Base-by-base conservation (phyloP, 2,329 filamentous ascomycete species). In the Fusarium sp. region DNA sequence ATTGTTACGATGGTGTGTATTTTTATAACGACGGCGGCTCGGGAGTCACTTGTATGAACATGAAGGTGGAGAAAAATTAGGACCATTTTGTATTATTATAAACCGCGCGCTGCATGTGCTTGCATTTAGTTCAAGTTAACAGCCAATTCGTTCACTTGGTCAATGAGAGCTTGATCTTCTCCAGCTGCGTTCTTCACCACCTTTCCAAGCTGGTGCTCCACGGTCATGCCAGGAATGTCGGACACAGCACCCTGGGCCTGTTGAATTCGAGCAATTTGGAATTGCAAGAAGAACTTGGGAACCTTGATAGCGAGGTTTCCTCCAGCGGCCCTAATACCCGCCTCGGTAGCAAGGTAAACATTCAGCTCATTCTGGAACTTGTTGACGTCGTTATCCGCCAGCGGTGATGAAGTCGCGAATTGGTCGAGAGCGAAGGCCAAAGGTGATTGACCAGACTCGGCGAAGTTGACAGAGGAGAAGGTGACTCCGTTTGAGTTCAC, bases 241-340 rank as follows among this genome's bases (percentile, higher is more conserved):
- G 86, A 87, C 43, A 83, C 76, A 54, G 84, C 85, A 1, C 88
- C 87, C 78, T 89, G 86, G 0, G 88, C 88, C 0, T 86, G 87
- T 77, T 87, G 81, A 69, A 89, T 89, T 23, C 87, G 80, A 42
- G 84, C 83, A 34, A 89, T 82, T 78, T 90, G 88, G 76, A 88
- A 86, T 63, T 84, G 79, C 43, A 89, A 75, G 76, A 89, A 89
- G 83, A 90, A 90, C 78, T 89, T 89, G 66, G 88, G 88, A 7
- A 86, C 85, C 78, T 89, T 89, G 78, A 89, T 85, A 3, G 81
- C 84, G 20, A 89, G 78, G 58, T 74, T 82, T 4, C 87, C 87
- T 12, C 82, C 84, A 9, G 83, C 82, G 23, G 84, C 86, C 21
- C 87, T 81, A 50, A 90, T 80, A 2, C 86, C 88, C 2, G 85